Evolutionary conservation across 2,329 filamentous ascomycete genomes (phyloP).

Genomic region (Xylariaceae sp.): DNA sequence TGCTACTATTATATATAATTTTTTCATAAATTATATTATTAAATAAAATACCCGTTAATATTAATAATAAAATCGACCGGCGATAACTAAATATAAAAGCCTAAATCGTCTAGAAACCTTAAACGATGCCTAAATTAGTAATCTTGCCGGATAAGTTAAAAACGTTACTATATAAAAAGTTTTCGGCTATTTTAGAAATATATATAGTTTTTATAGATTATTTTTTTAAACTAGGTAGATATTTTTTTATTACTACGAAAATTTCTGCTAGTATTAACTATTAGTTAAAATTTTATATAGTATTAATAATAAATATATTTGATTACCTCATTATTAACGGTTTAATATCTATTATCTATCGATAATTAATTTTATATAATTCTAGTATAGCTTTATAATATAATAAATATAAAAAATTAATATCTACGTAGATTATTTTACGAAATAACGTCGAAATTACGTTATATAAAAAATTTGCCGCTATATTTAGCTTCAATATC

Average conservation of each 20-base stretch:
- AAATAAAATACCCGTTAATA: constrained; percentile 11
- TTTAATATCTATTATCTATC: neutral
- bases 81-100: constrained; percentile 8
- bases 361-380: neutral
- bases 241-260: too few relatives aligned
- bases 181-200: too few relatives aligned
- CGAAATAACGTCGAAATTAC: constrained; percentile 4
- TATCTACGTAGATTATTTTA: neutral
- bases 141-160: too few relatives aligned
- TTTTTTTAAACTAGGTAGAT: too few relatives aligned
- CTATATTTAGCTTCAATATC: too few relatives aligned
- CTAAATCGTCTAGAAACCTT: constrained; percentile 2
- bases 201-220: neutral
- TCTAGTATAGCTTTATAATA: neutral
- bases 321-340: neutral
- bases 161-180: too few relatives aligned
- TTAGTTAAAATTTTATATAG: too few relatives aligned
- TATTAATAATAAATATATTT: too few relatives aligned
- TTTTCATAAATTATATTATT: constrained; percentile 4
- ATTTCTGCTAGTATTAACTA: too few relatives aligned
- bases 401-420: too few relatives aligned
- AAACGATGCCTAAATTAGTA: neutral
- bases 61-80: constrained; percentile 11
- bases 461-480: too few relatives aligned
- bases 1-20: constrained; percentile 10